Conservation (phyloP, 371 early-diverging fungal genomes). For the Mucor circinelloides region DNA sequence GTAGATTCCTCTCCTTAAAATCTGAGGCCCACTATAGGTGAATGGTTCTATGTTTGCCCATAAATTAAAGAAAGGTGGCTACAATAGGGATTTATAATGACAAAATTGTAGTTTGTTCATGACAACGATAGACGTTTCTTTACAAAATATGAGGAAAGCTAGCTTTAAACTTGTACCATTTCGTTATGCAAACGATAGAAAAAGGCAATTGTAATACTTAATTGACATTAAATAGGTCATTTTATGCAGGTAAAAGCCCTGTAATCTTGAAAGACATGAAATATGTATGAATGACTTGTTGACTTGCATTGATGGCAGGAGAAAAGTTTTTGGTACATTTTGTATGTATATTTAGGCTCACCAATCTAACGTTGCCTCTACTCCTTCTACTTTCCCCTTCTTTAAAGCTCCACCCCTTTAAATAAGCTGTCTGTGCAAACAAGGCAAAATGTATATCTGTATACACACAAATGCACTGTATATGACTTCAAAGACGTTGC, state of each 20-base stretch:
- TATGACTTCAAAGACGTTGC: too few relatives aligned
- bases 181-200: background rate
- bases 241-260: slow-evolving; percentile 1
- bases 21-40: background rate
- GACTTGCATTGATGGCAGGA: background rate
- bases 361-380: too few relatives aligned
- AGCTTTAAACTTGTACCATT: background rate
- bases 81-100: background rate
- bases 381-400: too few relatives aligned
- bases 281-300: background rate
- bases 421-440: too few relatives aligned
- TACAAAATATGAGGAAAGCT: too few relatives aligned
- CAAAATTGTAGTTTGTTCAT: background rate
- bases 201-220: background rate
- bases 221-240: background rate
- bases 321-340: background rate
- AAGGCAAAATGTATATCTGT: too few relatives aligned
- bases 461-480: too few relatives aligned
- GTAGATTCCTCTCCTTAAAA: background rate
- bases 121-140: background rate
- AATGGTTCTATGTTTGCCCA: background rate
- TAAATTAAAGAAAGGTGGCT: background rate
- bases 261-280: background rate
- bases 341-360: too few relatives aligned
- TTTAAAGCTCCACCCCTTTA: too few relatives aligned